Percentiles rank a stretch among this genome's conserved stretches.
These are phyloP conservation scores for Fusarium sp. DNA, from an alignment of 2,329 filamentous ascomycete species.

Conservation along the genomic window DNA sequence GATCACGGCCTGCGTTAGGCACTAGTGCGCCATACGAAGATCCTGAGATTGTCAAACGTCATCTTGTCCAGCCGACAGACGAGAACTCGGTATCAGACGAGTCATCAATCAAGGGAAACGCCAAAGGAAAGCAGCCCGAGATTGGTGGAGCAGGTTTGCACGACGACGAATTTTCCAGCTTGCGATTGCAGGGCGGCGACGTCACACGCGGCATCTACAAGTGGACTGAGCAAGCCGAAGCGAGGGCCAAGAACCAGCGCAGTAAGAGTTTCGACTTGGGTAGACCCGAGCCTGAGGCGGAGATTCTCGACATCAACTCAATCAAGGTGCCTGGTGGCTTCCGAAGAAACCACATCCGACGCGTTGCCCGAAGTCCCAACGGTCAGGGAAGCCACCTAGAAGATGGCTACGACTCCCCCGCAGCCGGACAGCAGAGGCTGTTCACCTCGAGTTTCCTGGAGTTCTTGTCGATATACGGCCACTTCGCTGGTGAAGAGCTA, in stretches of 20 bases:
- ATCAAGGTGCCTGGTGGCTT: constrained; percentile 97
- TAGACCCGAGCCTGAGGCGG: constrained; percentile 82
- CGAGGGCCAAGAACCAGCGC: constrained; percentile 75
- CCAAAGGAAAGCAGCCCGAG: constrained; percentile 67
- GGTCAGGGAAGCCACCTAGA: constrained; percentile 49
- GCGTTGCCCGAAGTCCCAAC: constrained; percentile 74
- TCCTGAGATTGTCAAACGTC: constrained; percentile 89
- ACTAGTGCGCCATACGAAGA: constrained; percentile 79
- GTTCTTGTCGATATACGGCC: constrained; percentile 93
- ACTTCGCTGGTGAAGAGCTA: constrained; percentile 96
- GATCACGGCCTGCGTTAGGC: constrained; percentile 64
- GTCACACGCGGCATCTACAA: constrained; percentile 95
- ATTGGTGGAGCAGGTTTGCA: constrained; percentile 55
- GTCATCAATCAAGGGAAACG: constrained; percentile 55
- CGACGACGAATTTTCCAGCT: constrained; percentile 90
- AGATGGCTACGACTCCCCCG: constrained; percentile 51
- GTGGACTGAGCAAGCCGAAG: constrained; percentile 91
- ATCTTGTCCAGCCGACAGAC: constrained; percentile 80
- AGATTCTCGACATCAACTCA: constrained; percentile 84
- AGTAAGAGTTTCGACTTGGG: constrained; percentile 90
- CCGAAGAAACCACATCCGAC: constrained; percentile 86
- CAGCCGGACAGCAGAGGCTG: constrained; percentile 61
- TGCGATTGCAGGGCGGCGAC: constrained; percentile 93
- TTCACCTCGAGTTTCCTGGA: constrained; percentile 96
- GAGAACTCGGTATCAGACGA: constrained; percentile 60